Base-by-base conservation (phyloP, 139 green algal species). In the Protoeuglena noctilucae region DNA sequence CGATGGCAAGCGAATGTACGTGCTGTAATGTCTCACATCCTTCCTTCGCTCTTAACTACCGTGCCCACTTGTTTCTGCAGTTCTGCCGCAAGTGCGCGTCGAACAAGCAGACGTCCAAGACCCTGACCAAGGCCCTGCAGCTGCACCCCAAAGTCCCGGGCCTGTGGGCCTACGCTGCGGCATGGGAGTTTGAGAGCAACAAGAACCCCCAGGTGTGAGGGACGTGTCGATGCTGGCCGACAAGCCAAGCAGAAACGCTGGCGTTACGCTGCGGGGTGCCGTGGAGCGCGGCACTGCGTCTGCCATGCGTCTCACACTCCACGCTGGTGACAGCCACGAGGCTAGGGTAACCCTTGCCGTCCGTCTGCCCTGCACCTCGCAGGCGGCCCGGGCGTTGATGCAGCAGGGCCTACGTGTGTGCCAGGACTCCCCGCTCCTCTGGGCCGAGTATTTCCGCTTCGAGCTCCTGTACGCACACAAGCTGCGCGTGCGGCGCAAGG, bases 321-420 rank as follows among this genome's bases (percentile, higher is more conserved):
- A 7, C 34, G 9, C 9, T 19, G 34, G 9, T 43, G 9, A 7
- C 34, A 43, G 9, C 9, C 34, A 43, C 34, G 34, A 43, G 9
- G 7, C 12, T 12, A 43, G 9, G 34, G 34, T 12, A 19, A 12
- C 34, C 9, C 34, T 19, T n/a, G n/a, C n/a, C 34, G 9, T 43
- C 12, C 34, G 9, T 43, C 34, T 43, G 9, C 7, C 34, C 34
- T 43, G 34, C 34, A 43, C 12, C 17, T 56, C n/a, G n/a, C n/a
- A n/a, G n/a, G n/a, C n/a, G n/a, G n/a, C n/a, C n/a, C n/a, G n/a
- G n/a, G n/a, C 73, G 16, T 77, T 96, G 26, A 89, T 96, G 88
- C 88, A 95, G 76, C 74, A 76, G n/a, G 85, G 85, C 17, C 65
- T 94, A 50, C 71, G 87, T 47, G 84, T 86, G 67, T 89, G 76